Conservation (phyloP, 768 basidiomycete species). For the Megacollybia marginata region DNA sequence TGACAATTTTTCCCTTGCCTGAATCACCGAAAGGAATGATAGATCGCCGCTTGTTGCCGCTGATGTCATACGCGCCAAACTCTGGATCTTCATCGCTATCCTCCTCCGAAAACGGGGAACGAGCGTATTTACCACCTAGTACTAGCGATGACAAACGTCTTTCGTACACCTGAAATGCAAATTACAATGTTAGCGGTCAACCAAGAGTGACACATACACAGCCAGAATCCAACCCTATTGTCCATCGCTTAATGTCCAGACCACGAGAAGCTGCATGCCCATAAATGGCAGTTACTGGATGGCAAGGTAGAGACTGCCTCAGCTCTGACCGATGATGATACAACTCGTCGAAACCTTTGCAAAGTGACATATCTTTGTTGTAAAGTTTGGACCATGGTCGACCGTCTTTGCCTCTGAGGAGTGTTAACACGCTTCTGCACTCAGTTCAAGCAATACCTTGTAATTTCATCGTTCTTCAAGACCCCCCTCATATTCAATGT, state of each 20-base stretch:
- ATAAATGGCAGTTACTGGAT: conserved; percentile 75
- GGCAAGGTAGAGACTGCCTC: conserved; percentile 42
- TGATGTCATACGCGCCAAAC: conserved; percentile 6
- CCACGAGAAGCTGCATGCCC: conserved; percentile 80
- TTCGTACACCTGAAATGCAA: conserved; percentile 45
- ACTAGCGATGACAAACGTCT: conserved; percentile 60
- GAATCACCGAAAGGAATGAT: conserved; percentile 52
- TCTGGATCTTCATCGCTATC: conserved; percentile 9
- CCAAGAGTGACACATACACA: conserved; percentile 47
- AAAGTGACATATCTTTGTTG: conserved; percentile 56
- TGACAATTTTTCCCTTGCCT: conserved; percentile 40
- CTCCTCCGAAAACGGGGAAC: conserved; percentile 2
- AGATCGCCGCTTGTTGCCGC: conserved; percentile 14
- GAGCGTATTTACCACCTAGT: conserved; percentile 27
- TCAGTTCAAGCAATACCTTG: conserved; percentile 25
- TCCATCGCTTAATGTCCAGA: conserved; percentile 77
- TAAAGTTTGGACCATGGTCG: conserved; percentile 73
- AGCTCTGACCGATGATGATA: conserved; percentile 5
- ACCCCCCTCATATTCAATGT: conserved; percentile 67
- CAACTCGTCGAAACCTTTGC: conserved; percentile 38
- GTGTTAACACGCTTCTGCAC: not conserved
- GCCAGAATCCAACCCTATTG: conserved; percentile 80
- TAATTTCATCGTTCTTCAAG: conserved; percentile 31
- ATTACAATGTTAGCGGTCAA: conserved; percentile 2
- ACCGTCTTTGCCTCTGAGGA: conserved; percentile 34